These are phyloP conservation scores for Botrytis galanthina DNA, from an alignment of 2,329 filamentous ascomycete genomes.

Conservation along the genomic window DNA sequence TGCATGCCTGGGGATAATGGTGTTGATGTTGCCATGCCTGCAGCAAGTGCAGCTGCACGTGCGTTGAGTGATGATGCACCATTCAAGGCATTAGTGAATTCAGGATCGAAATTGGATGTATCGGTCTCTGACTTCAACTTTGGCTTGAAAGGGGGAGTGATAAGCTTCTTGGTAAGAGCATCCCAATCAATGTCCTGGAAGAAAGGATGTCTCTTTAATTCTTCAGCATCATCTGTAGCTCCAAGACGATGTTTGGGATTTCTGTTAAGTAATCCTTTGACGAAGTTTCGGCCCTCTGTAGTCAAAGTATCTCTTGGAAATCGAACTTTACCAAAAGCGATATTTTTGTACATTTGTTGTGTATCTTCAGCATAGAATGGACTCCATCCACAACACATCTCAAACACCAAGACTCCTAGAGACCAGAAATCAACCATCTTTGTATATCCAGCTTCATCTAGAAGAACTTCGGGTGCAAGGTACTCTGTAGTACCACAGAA, in stretches of 20 bases:
- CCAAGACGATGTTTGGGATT: constrained; percentile 95
- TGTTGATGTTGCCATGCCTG: constrained; percentile 83
- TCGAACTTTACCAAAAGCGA: constrained; percentile 96
- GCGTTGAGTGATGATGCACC: constrained; percentile 87
- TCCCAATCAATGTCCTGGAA: constrained; percentile 94
- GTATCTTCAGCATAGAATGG: constrained; percentile 99
- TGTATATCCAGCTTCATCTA: constrained; percentile 96
- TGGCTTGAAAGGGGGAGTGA: constrained; percentile 95
- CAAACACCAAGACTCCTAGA: constrained; percentile 92
- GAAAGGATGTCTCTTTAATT: constrained; percentile 92
- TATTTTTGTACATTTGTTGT: constrained; percentile 99
- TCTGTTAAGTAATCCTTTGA: constrained; percentile 94
- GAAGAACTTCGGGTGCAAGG: constrained; percentile 86
- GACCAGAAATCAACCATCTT: constrained; percentile 99
- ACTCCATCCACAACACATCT: constrained; percentile 99
- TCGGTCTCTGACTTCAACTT: constrained; percentile 95
- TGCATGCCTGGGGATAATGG: constrained; percentile 93
- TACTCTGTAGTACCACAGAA: constrained; percentile 99
- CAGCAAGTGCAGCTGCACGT: constrained; percentile 80
- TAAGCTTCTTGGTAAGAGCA: constrained; percentile 81
- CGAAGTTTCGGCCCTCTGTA: constrained; percentile 93
- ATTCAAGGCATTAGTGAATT: constrained; percentile 93
- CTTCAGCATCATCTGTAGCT: constrained; percentile 85
- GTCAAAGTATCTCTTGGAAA: constrained; percentile 94
- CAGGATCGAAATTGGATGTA: constrained; percentile 96